These are phyloP conservation scores for Cercospora beticola DNA, from an alignment of 2,329 filamentous ascomycete genomes.

Conservation along the genomic window DNA sequence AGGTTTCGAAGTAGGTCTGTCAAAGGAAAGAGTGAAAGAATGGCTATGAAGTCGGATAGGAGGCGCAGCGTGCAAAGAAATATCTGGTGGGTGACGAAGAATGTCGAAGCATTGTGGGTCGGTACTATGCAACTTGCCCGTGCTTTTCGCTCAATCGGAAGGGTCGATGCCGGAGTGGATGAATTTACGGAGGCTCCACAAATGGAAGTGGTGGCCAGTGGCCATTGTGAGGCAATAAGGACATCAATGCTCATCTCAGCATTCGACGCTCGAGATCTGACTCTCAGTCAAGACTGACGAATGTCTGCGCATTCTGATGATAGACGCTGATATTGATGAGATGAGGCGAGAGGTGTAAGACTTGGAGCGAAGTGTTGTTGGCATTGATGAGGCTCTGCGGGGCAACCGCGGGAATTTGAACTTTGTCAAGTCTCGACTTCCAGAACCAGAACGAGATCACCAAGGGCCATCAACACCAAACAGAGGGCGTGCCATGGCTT, in stretches of 20 bases:
- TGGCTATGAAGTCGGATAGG: background rate
- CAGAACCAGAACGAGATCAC: background rate
- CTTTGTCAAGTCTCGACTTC: background rate
- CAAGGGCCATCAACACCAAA: too few relatives aligned
- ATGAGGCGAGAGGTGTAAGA: background rate
- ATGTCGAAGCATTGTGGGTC: conserved; percentile 13
- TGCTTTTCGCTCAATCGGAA: conserved; percentile 14
- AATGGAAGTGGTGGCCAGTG: background rate
- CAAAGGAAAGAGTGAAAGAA: background rate
- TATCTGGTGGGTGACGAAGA: conserved; percentile 7
- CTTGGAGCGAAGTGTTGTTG: background rate
- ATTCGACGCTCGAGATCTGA: background rate
- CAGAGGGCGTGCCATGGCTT: too few relatives aligned
- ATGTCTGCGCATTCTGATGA: background rate
- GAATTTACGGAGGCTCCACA: conserved; percentile 2
- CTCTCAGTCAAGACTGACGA: background rate
- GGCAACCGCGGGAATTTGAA: background rate
- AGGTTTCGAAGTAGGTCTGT: background rate
- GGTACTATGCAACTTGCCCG: conserved; percentile 4
- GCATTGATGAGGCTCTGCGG: background rate
- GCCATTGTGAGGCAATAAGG: background rate
- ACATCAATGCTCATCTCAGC: background rate
- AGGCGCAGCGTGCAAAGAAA: conserved; percentile 1
- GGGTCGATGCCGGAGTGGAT: conserved; percentile 13
- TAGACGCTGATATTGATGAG: background rate